Evolutionary conservation across 768 basidiomycete species (phyloP), one percentile per base, ranked within the genome.

Genomic region (Brasilioporus rufonigricans): DNA sequence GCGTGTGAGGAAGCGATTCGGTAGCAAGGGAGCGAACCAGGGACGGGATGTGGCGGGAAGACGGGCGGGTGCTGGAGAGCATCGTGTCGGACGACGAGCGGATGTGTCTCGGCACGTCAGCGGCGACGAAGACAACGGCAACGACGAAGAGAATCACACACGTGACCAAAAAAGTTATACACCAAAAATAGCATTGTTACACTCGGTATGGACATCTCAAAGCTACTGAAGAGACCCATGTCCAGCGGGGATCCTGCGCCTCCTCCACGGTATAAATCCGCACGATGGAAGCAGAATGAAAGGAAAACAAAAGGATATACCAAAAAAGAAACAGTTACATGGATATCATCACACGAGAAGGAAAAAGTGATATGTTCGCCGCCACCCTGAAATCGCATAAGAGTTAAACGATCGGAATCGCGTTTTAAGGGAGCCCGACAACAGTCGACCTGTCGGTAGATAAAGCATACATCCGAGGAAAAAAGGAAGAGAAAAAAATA

Each of bases 1-100:
- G 65, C 6, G 65, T 68, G 16, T 60, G 62, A 36, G 65, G 48
- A 5, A 66, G 46, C 0, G 70, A 57, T 35, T 73, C 70, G 9
- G 70, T 72, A 10, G 68, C 44, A 16, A 70, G 55, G 3, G 52
- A 56, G 19, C 68, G 68, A 29, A 60, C 9, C 14, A 70, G 48
- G 11, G 21, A 33, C 8, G 56, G 63, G 21, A 69, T 7, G 18
- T 31, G 61, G 43, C 58, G 57, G 33, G 50, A 45, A 31, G 51
- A 49, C 9, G 49, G 35, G 19, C 61, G 63, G 31, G 61, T 47
- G 38, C 44, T 59, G n/a, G 63, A 52, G 49, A 67, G 19, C 68
- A 71, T 70, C 61, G 56, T 56, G 54, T 36, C 29, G 6, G n/a
- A 53, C 58, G 46, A 60, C 52, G 61, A 59, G 48, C 52, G 47